Percentiles rank a stretch among this genome's conserved stretches.
phyloP scores from a whole-genome alignment of 345 rosid species.

The Syzygium oleosum region DNA sequence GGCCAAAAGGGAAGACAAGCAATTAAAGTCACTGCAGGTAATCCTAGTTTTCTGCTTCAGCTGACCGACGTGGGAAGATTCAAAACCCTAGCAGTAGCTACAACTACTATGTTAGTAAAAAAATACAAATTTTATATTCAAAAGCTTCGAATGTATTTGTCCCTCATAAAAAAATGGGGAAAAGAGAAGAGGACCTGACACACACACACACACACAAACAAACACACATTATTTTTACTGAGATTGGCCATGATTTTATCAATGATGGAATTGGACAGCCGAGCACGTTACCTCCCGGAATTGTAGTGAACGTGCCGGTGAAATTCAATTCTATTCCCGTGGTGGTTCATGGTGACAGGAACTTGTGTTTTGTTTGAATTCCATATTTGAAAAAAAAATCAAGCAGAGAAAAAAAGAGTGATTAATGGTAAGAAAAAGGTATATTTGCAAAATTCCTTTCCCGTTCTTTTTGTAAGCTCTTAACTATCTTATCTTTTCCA shows the following conservation, averaged over 20 bases:
- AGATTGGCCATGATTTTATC: neutral
- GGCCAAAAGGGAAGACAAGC: neutral
- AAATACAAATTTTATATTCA: neutral
- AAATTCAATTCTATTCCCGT: neutral
- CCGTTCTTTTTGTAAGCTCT: neutral
- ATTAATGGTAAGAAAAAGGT: neutral
- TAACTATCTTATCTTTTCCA: neutral
- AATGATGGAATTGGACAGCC: neutral
- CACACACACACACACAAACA: neutral
- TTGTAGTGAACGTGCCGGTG: neutral
- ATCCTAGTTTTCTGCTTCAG: slow-evolving; percentile 4
- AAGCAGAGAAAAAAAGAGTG: neutral
- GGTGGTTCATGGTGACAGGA: neutral
- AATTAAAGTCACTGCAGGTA: neutral
- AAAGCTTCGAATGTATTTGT: neutral
- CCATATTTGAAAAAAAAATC: neutral
- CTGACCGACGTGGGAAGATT: slow-evolving; percentile 1
- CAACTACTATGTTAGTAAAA: neutral
- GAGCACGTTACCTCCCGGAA: neutral
- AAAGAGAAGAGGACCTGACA: neutral
- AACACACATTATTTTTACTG: neutral
- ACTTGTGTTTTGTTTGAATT: neutral
- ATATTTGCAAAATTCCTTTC: neutral
- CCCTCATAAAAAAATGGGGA: neutral
- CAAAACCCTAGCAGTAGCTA: neutral